Conservation (phyloP, 2,329 filamentous ascomycete species). For the Colletotrichum cuscutae region DNA sequence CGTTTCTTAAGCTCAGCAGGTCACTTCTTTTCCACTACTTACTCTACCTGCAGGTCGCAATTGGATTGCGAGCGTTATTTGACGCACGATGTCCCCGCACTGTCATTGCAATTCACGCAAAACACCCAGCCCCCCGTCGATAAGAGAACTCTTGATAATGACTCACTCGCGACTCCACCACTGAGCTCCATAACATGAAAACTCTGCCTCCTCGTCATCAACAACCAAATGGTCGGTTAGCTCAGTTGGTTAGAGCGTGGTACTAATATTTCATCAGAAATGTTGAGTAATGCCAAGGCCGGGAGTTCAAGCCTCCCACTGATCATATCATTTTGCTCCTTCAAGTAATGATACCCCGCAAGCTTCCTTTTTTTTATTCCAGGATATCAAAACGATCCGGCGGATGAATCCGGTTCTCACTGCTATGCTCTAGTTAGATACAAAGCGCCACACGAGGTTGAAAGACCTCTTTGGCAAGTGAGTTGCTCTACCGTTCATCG, state of each 20-base stretch:
- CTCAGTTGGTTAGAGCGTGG: conserved; percentile 36
- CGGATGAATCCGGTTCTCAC: too few species aligned
- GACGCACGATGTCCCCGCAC: neutral
- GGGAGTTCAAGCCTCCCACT: conserved; percentile 36
- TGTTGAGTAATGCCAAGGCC: conserved; percentile 33
- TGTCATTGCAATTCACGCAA: neutral
- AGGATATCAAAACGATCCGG: too few species aligned
- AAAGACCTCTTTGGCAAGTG: too few species aligned
- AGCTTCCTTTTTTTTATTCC: neutral
- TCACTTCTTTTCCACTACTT: neutral
- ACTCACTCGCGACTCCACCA: conserved; percentile 18
- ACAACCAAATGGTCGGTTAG: conserved; percentile 24
- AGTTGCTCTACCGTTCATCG: too few species aligned
- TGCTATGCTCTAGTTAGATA: too few species aligned
- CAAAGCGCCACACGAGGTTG: too few species aligned
- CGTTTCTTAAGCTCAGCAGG: neutral
- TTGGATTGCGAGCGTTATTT: neutral
- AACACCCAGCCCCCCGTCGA: neutral
- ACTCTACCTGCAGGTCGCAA: neutral
- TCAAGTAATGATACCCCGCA: too few species aligned
- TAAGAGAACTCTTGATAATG: neutral
- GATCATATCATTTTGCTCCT: conserved; percentile 16
- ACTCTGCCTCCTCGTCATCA: rapidly evolving
- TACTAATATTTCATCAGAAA: conserved; percentile 31
- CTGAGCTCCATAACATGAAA: neutral